Evolutionary conservation across 176 grass and related monocot genomes (phyloP).

Genomic region (Juncus effusus): DNA sequence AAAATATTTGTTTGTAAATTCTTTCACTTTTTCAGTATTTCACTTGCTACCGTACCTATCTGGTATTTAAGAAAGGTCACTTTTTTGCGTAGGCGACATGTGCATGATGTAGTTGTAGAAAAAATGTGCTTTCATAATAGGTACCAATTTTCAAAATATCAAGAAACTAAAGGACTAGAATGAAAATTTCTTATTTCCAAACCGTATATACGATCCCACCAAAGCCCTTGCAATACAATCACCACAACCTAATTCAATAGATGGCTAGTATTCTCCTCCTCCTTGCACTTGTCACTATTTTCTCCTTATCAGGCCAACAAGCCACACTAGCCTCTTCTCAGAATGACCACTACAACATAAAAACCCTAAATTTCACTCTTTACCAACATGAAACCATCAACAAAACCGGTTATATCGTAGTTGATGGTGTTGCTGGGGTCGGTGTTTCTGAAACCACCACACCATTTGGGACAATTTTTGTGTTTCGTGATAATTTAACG

Average conservation of each 20-base stretch:
- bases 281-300: slow-evolving; percentile 7
- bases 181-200: slow-evolving; percentile 6
- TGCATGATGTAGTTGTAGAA: too few species aligned
- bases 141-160: too few species aligned
- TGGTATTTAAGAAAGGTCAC: too few species aligned
- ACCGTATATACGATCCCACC: not conserved
- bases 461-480: slow-evolving; percentile 65
- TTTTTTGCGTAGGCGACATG: too few species aligned
- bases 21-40: too few species aligned
- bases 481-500: slow-evolving; percentile 67
- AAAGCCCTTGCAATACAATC: not conserved
- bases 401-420: slow-evolving; percentile 58
- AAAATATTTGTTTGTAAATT: too few species aligned
- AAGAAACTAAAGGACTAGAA: not conserved
- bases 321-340: slow-evolving; percentile 4
- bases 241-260: not conserved
- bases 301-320: not conserved
- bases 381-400: slow-evolving; percentile 83
- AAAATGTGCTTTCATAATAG: too few species aligned
- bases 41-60: too few species aligned
- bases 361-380: slow-evolving; percentile 47
- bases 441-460: slow-evolving; percentile 58
- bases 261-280: slow-evolving; percentile 5
- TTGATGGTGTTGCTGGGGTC: slow-evolving; percentile 45
- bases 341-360: slow-evolving; percentile 17